Evolutionary conservation across 2,329 filamentous ascomycete genomes (phyloP), one percentile per base, ranked within the genome.

Genomic region (Metarhizium sp.): DNA sequence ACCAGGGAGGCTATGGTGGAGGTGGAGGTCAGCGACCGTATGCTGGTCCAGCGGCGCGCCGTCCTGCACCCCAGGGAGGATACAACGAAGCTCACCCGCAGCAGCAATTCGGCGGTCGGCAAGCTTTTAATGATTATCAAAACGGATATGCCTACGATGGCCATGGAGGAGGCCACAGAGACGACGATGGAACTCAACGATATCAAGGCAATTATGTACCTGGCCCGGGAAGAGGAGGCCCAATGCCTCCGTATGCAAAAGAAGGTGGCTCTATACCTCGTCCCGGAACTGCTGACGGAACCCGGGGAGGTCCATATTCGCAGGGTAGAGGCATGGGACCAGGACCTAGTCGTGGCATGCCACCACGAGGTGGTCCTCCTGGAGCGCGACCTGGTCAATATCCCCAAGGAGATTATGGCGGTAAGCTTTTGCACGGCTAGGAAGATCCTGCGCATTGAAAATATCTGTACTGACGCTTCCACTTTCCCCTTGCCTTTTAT

Each of bases 41-140:
- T 62, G 72, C 70, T 58, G 76, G 75, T 42, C 73, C 71, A 36
- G 74, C 72, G 52, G 71, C 71, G 48, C 74, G 73, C 54, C 68
- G 74, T 54, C 68, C 71, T 50, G 64, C 62, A 50, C 71, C 72
- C 43, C 51, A 38, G 11, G 55, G 73, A 72, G 63, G 68, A 61
- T 64, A 64, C 50, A 63, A 61, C 56, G 62, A 63, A 29, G 64
- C 59, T 18, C 64, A 63, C n/a, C 62, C 62, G 55, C 52, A 42
- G 11, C 72, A 71, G 53, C 70, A 71, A 36, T 69, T 70, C 60
- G 67, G 65, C 56, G 60, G 63, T 54, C 66, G 65, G 14, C 70
- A 72, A 55, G 70, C 78, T 55, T 76, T 78, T 57, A 71, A 77
- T 53, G 69, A 73, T 51, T 75, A 77, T 55, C 71, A 75, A 53